Evolutionary conservation across 148 eudicot genomes (phyloP).

Genomic region (Vaccinium vitisidaea): DNA sequence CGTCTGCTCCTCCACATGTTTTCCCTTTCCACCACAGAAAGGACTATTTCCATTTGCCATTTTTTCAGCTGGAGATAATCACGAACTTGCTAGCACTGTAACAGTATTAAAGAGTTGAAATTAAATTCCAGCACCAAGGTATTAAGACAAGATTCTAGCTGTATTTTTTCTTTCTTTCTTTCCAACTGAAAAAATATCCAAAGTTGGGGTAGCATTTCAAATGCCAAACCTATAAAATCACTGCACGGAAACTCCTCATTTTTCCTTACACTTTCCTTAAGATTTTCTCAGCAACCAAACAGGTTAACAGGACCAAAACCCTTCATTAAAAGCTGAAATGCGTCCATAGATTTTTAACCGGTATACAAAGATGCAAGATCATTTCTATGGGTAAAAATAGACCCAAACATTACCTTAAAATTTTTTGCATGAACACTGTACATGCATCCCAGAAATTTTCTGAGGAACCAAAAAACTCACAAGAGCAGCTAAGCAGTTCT

Average conservation of each 20-base stretch:
- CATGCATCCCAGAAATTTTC: not conserved
- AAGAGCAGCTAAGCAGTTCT: not conserved
- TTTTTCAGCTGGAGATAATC: not conserved
- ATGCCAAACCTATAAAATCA: not conserved
- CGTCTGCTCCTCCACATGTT: not conserved
- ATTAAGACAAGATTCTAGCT: not conserved
- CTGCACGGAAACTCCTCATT: not conserved
- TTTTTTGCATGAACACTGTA: not conserved
- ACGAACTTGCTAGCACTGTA: not conserved
- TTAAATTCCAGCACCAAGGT: not conserved
- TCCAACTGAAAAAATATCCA: not conserved
- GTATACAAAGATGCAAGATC: not conserved
- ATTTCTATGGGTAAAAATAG: no score
- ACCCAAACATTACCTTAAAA: not conserved
- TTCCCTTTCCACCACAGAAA: not conserved
- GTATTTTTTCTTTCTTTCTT: not conserved
- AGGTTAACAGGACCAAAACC: not conserved
- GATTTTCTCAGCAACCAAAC: not conserved
- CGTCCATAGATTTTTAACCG: not conserved
- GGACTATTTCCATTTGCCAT: not conserved
- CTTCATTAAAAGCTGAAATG: not conserved
- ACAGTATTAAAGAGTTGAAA: not conserved
- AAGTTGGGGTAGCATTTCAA: not conserved
- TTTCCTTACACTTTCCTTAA: not conserved
- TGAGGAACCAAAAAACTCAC: not conserved